Evolutionary conservation across 2,329 filamentous ascomycete species (phyloP).

Genomic region (Cytospora mali): DNA sequence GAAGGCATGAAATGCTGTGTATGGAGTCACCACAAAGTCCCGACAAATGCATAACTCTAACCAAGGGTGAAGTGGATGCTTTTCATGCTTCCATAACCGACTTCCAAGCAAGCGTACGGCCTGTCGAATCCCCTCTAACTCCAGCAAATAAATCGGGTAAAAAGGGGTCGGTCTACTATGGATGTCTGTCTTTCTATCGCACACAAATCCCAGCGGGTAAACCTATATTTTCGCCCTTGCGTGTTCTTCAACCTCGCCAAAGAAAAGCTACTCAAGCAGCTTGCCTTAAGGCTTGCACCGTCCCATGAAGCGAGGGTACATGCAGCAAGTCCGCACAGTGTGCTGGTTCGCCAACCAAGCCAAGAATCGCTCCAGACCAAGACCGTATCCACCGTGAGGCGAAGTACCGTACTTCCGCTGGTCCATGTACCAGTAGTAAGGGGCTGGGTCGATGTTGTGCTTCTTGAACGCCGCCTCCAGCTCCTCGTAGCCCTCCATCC

Average conservation of each 20-base stretch:
- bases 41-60: background rate
- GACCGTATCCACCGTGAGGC: slow-evolving; percentile 89
- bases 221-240: background rate
- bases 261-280: background rate
- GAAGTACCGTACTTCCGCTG: slow-evolving; percentile 95
- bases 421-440: slow-evolving; percentile 99
- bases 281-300: slow-evolving; percentile 71
- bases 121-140: background rate
- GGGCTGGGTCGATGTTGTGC: slow-evolving; percentile 79
- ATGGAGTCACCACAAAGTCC: background rate
- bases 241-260: no score
- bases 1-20: background rate
- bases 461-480: slow-evolving; percentile 85
- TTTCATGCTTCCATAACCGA: background rate
- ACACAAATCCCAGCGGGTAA: background rate
- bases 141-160: background rate
- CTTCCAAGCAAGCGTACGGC: background rate
- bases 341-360: slow-evolving; percentile 67
- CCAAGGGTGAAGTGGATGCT: background rate
- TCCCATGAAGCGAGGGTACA: slow-evolving; percentile 82
- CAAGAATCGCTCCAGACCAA: slow-evolving; percentile 82
- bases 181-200: background rate
- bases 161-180: background rate
- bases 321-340: slow-evolving; percentile 66
- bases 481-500: slow-evolving; percentile 89